Evolutionary conservation across 2,329 filamentous ascomycete species (phyloP), one percentile per base, ranked within the genome.

Genomic region (Aspergillus latus): DNA sequence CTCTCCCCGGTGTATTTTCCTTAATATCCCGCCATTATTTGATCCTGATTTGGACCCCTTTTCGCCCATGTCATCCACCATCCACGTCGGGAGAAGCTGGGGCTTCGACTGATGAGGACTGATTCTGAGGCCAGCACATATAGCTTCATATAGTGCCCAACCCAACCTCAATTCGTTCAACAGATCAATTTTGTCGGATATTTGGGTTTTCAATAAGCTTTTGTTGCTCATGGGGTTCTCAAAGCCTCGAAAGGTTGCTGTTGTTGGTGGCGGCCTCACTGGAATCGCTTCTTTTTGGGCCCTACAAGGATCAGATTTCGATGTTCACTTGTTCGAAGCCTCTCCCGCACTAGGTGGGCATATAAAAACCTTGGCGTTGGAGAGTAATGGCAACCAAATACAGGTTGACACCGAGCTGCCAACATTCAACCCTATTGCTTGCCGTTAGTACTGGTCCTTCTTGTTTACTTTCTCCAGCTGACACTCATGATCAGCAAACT

Each of bases 261-360:
- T 96, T 58, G 82, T 96, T 57, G 91, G 92, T 69, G 90, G 89
- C 69, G 91, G 91, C 61, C 85, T 85, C 65, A 86, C 90, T 44
- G 91, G 91, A 47, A 84, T 95, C 49, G 88, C 84, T 56, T 88
- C 90, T 28, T 80, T 93, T 5, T 96, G 90, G 88, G 89, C 90
- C 0, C 76, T 96, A 64, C 89, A 88, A 69, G 82, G 88, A 54
- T 91, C 87, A 3, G 81, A 84, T 60, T 89, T 94, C 74, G 89
- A 94, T 77, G 87, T 94, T 42, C 91, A 94, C 73, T 76, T 95
- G 51, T 95, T 89, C 68, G 91, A 96, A 73, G 87, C 88, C 37
- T 84, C 82, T 53, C 82, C 85, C 65, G 81, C 86, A 44, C 78
- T 95, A 8, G 90, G 90, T 29, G 90, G 91, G 6, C 89, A 94